Evolutionary conservation across 2,329 filamentous ascomycete genomes (phyloP), one percentile per base, ranked within the genome.

Genomic region (Alternaria novae-zelandiae): DNA sequence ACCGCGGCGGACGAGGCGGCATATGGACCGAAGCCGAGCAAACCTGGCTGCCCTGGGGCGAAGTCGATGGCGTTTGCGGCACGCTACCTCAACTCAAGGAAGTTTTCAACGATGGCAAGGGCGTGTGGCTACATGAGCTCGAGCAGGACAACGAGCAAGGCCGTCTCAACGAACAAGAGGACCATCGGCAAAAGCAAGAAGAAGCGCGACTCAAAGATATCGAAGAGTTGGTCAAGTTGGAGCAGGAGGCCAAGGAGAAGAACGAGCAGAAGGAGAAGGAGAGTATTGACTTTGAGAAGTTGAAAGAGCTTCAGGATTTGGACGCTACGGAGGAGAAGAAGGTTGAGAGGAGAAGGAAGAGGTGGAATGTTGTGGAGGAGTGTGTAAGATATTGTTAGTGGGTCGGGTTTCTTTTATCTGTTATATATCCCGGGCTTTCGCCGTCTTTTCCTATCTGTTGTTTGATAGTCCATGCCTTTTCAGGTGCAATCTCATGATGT

Each of bases 1-100:
- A 78, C 57, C 81, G 84, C 13, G 85, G 85, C 10, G 85, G 85
- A 0, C 80, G 79, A n/a, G 85, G 85, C 4, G 86, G 86, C 8
- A 74, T 86, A 4, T 88, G 86, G 86, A 86, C 85, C 0, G 82
- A 81, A 12, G 75, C 79, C n/a, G 79, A 79, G 20, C 78, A 80
- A 41, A 65, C 68, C 1, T 87, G 85, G 85, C 63, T 85, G 21
- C 79, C 80, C 0, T 85, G 84, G 76, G 79, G 79, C 7, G 83
- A 86, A 23, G 78, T 86, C 6, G 76, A 79, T 41, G 77, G 77
- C 20, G 77, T 79, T 1, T 79, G 77, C 46, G 77, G 77, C 1
- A 67, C 67, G 0, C 28, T 77, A 28, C 74, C 77, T 12, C 80
- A 82, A 3, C 75, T 82, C 21, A 82, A 83, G 30, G 76, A 80